These are phyloP conservation scores for Isabelozyma pseudorhagii DNA, from an alignment of 805 yeast genomes.

Conservation along the genomic window DNA sequence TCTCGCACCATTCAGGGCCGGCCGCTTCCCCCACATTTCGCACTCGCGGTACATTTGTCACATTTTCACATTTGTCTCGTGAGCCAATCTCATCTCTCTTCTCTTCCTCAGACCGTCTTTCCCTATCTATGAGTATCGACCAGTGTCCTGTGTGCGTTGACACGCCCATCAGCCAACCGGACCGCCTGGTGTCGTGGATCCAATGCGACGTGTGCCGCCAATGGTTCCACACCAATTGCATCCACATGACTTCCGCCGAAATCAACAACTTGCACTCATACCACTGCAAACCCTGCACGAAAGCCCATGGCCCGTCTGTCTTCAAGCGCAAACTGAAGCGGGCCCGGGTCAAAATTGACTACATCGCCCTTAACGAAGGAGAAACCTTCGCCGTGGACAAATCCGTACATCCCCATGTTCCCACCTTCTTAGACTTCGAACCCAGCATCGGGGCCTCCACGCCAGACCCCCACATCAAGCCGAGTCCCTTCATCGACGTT, in stretches of 20 bases:
- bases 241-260: slow-evolving; percentile 32
- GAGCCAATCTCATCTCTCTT: too few relatives aligned
- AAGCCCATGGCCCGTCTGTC: slow-evolving; percentile 47
- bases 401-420: slow-evolving; percentile 52
- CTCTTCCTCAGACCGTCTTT: too few relatives aligned
- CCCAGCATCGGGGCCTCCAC: neutral
- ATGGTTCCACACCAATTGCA: slow-evolving; percentile 57
- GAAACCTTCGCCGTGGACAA: slow-evolving; percentile 47
- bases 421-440: slow-evolving; percentile 15
- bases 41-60: too few relatives aligned
- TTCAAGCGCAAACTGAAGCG: slow-evolving; percentile 55
- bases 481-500: slow-evolving; percentile 17
- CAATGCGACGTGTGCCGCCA: slow-evolving; percentile 52
- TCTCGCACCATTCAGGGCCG: too few relatives aligned
- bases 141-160: neutral
- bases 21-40: too few relatives aligned
- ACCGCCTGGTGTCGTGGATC: slow-evolving; percentile 40
- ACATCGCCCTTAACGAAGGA: slow-evolving; percentile 77
- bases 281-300: slow-evolving; percentile 54
- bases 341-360: slow-evolving; percentile 57
- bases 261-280: slow-evolving; percentile 41
- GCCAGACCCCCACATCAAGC: too few relatives aligned
- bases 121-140: neutral
- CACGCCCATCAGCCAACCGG: neutral
- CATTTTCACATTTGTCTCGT: too few relatives aligned